Conservation (phyloP, 768 basidiomycete species). For the Trametes cinnabarina region DNA sequence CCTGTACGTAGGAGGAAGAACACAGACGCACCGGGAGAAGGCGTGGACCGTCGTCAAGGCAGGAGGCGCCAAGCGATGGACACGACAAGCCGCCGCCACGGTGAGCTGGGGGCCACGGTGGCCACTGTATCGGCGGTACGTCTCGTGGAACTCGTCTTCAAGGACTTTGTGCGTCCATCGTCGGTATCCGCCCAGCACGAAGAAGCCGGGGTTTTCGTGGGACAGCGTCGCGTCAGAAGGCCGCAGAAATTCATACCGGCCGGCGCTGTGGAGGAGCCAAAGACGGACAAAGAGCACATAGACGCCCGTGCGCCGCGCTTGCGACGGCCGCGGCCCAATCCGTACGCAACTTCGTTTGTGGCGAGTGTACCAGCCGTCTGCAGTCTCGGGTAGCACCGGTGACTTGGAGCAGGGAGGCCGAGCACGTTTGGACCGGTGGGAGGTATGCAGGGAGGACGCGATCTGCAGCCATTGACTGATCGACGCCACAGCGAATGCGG, state of each 20-base stretch:
- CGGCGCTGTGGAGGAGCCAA: not conserved
- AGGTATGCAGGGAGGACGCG: not conserved
- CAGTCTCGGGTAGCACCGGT: too few relatives aligned
- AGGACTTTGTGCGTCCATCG: not conserved
- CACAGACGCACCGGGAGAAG: not conserved
- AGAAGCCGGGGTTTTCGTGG: not conserved
- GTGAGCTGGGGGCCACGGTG: not conserved
- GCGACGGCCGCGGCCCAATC: not conserved
- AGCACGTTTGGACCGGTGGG: not conserved
- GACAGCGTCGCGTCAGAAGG: not conserved
- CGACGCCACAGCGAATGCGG: not conserved
- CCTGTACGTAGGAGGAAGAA: not conserved
- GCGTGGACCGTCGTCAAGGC: constrained; percentile 6
- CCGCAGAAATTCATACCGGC: not conserved
- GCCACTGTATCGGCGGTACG: not conserved
- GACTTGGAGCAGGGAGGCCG: not conserved
- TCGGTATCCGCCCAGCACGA: not conserved
- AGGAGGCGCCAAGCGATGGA: not conserved
- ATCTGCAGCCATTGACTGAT: not conserved
- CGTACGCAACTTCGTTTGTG: not conserved
- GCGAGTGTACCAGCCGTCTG: too few relatives aligned
- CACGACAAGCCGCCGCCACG: not conserved
- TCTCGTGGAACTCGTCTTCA: not conserved
- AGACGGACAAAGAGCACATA: not conserved
- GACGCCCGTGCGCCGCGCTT: not conserved